These are phyloP conservation scores for Rhizopus delemar DNA, from an alignment of 371 early-diverging fungal genomes.

Conservation along the genomic window DNA sequence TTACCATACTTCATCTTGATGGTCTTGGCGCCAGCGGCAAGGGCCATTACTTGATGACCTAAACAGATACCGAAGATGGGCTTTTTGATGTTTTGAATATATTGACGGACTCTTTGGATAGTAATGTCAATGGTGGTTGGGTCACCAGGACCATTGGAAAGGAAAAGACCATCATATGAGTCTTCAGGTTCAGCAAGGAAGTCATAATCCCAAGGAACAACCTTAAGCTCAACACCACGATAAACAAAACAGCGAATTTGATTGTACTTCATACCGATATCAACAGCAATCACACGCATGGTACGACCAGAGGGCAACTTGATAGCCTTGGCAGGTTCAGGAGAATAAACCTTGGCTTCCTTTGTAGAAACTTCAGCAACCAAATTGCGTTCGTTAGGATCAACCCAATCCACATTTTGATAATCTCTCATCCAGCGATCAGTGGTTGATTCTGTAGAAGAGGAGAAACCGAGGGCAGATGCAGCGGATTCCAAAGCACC, in stretches of 20 bases:
- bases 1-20: slow-evolving; percentile 97
- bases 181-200: slow-evolving; percentile 69
- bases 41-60: slow-evolving; percentile 92
- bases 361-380: slow-evolving; percentile 91
- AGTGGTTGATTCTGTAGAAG: slow-evolving; percentile 41
- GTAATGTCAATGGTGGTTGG: slow-evolving; percentile 79
- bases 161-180: slow-evolving; percentile 90
- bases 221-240: slow-evolving; percentile 90
- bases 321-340: slow-evolving; percentile 61
- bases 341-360: slow-evolving; percentile 71
- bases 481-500: slow-evolving; percentile 46
- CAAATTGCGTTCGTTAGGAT: slow-evolving; percentile 91
- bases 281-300: slow-evolving; percentile 86
- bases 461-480: slow-evolving; percentile 30
- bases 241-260: slow-evolving; percentile 94
- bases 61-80: slow-evolving; percentile 98
- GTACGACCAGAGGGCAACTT: slow-evolving; percentile 75
- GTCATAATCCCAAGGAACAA: slow-evolving; percentile 96
- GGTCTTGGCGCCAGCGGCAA: slow-evolving; percentile 91
- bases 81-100: slow-evolving; percentile 70
- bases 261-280: slow-evolving; percentile 97
- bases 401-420: slow-evolving; percentile 84
- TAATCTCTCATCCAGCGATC: slow-evolving; percentile 67
- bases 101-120: slow-evolving; percentile 69
- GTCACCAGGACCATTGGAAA: slow-evolving; percentile 97